Percentiles rank a stretch among this genome's conserved stretches.
These are phyloP conservation scores for Nelumbo lutea DNA, from an alignment of 164 flowering plant genomes.

Conservation along the genomic window DNA sequence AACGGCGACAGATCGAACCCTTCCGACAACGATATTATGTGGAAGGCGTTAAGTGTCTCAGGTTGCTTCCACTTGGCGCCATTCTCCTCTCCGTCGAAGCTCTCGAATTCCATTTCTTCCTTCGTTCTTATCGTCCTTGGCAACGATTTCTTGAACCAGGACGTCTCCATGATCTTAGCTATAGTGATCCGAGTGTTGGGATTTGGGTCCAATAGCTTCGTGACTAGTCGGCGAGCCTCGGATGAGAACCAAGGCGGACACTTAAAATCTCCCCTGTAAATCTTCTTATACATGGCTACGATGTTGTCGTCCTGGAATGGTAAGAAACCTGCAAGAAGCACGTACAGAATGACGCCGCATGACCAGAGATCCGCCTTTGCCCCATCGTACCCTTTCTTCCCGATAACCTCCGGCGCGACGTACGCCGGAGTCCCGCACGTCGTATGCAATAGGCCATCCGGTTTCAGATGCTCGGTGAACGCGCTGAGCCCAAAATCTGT, in stretches of 20 bases:
- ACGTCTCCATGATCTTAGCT: conserved; percentile 22
- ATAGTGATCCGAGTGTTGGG: conserved; percentile 26
- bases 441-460: conserved; percentile 20
- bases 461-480: conserved; percentile 28
- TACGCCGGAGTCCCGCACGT: too few species aligned
- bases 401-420: conserved; percentile 32
- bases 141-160: conserved; percentile 29
- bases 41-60: conserved; percentile 8
- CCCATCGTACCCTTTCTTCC: conserved; percentile 32
- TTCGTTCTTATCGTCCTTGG: conserved; percentile 3
- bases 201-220: conserved; percentile 20
- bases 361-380: too few species aligned
- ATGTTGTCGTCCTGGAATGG: conserved; percentile 34
- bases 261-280: conserved; percentile 11
- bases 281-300: conserved; percentile 13
- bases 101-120: background rate
- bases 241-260: conserved; percentile 34
- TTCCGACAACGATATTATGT: conserved; percentile 8
- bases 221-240: conserved; percentile 23
- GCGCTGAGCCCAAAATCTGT: conserved; percentile 35
- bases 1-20: conserved; percentile 39
- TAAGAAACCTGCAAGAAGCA: conserved; percentile 32
- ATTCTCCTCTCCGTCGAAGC: background rate
- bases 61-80: conserved; percentile 7
- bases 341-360: conserved; percentile 17